Evolutionary conservation across 495 filamentous ascomycete genomes (phyloP), one percentile per base, ranked within the genome.

Genomic region (Wilcoxina mikolae): DNA sequence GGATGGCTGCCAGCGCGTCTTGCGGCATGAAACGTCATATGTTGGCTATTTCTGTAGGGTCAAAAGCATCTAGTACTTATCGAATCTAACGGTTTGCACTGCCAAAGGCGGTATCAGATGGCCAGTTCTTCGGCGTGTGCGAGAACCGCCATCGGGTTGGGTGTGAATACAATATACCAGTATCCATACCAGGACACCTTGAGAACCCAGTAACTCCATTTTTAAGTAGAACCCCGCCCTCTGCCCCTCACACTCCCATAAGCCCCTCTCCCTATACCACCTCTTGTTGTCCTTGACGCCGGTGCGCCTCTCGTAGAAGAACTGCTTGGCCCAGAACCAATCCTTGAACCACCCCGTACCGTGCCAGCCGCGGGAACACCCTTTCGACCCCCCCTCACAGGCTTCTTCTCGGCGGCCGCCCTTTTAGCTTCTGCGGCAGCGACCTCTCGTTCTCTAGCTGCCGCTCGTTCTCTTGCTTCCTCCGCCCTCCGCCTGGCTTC

Each of bases 401-500:
- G 55, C 20, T 55, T 62, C 56, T 59, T 66, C 15, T 71, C 70
- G 26, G 68, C 68, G 4, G 66, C 60, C 15, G 55, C 67, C 26
- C 67, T 67, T 23, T 71, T 71, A 15, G 76, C 72, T 26, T 74
- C 68, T 61, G 69, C 65, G 60, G 74, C 62, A 74, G 73, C 68
- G 82, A 82, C 25, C 83, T 85, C 59, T 88, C 85, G 58, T 88
- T 88, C 15, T 76, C 82, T 59, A 73, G 79, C 38, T 78, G 71
- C 46, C 72, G 73, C 87, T 53, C 82, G 71, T 48, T 85, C 76
- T 43, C 80, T 74, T 65, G 86, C 81, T 17, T 87, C 79, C 57
- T 93, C 87, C 0, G 73, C 75, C 31, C 81, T 76, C 46, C 86
- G 75, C 66, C 90, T 82, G 0, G 77, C 82, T 22, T 83, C 87